Evolutionary conservation across 192 early-diverging fungal species (phyloP), one percentile per base, ranked within the genome.

Genomic region (Coemansia pectinata): DNA sequence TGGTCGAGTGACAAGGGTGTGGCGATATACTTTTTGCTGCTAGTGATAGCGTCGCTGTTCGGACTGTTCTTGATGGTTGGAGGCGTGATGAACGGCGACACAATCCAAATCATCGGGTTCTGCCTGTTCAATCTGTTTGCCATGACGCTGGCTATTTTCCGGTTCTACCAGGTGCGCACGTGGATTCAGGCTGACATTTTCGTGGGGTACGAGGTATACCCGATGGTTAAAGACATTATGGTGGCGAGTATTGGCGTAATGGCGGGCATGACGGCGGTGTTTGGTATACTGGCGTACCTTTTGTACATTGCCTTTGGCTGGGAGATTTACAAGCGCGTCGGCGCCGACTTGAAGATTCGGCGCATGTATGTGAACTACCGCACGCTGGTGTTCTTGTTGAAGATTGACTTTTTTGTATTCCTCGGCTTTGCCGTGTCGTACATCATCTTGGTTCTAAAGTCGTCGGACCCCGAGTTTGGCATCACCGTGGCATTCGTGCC

Each of bases 381-480:
- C 23, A 48, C 78, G 40, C 70, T 86, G 50, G 74, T 86, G 44
- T 50, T 79, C n/a, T 59, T 86, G 47, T 79, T 86, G 23, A 84
- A 84, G 70, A 65, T 86, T 33, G 79, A 85, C 67, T 74, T 83
- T 65, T 85, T 83, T 50, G 70, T 82, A 63, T 85, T 87, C 59
- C 44, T 81, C 9, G 81, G 74, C 1, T 85, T 83, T 29, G 83
- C 81, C 0, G 76, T 87, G 1, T 77, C 82, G 52, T 93, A 87
- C 72, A 81, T 92, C 19, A 88, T 86, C 11, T 67, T 93, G 40
- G 73, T 92, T 19, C 71, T 84, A 29, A 79, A 79, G 63, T 73
- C 74, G 33, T 72, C 70, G 21, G 82, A 84, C 68, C 73, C 81
- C 27, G 81, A 84, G 71, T 84, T 84, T 65, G 81, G 36, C 33